Evolutionary conservation across 75 land plant genomes (phyloP).

Genomic region (Gnetum montanum): DNA sequence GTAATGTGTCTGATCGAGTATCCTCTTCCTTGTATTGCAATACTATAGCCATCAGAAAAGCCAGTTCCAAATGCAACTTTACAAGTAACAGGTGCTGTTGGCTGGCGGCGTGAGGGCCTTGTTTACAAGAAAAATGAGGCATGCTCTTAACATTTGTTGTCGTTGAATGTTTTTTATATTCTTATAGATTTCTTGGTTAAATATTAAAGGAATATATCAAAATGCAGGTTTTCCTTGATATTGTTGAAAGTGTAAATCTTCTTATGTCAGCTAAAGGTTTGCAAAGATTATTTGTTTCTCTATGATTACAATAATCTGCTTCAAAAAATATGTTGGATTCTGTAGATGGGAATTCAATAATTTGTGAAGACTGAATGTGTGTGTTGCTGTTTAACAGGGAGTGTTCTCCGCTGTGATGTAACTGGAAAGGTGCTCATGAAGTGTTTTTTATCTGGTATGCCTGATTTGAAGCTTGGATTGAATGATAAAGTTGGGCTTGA

Average conservation of each 20-base stretch:
- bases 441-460: conserved; percentile 99
- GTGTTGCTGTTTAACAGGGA: conserved; percentile 48
- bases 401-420: conserved; percentile 93
- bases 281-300: too few species aligned
- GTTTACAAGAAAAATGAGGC: conserved; percentile 98
- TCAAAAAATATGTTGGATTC: not conserved
- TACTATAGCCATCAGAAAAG: conserved; percentile 75
- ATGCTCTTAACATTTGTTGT: conserved; percentile 5
- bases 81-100: conserved; percentile 99
- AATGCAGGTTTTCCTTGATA: conserved; percentile 90
- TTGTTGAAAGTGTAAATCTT: conserved; percentile 98
- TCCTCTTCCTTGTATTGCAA: conserved; percentile 4
- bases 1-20: not conserved
- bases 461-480: conserved; percentile 92
- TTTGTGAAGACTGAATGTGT: too few species aligned
- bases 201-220: not conserved
- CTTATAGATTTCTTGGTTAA: not conserved
- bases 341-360: too few species aligned
- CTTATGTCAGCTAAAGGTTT: conserved; percentile 98
- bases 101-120: conserved; percentile 98
- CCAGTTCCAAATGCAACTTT: conserved; percentile 98
- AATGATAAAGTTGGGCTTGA: conserved; percentile 99
- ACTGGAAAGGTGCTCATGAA: conserved; percentile 98
- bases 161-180: not conserved
- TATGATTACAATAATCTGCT: not conserved